Evolutionary conservation across 257 asterid species (phyloP), one percentile per base, ranked within the genome.

Genomic region (Buddleja alternifolia): DNA sequence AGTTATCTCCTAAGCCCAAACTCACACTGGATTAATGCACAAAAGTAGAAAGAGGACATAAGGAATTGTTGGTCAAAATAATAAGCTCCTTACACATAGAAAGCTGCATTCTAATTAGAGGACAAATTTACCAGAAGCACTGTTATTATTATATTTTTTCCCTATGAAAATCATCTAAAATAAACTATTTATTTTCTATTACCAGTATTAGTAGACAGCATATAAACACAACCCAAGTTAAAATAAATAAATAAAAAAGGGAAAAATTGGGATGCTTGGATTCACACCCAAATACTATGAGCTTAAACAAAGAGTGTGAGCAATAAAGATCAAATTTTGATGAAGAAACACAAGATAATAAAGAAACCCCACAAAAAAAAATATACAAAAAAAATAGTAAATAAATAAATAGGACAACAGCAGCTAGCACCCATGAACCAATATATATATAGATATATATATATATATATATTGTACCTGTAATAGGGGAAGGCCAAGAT

Each of bases 401-500:
- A n/a, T 2, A 53, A 32, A 50, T 51, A 3, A 39, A 54, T 29
- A 29, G 5, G 34, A 29, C 40, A 60, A 56, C 29, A 24, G 11
- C 65, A 9, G 50, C 39, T 3, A 55, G n/a, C 34, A 37, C 39
- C 61, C 54, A 10, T 8, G 21, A 53, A 54, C 40, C 36, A 50
- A 16, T 15, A 59, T 47, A 60, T 51, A 29, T 47, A 60, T 51
- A n/a, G n/a, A n/a, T n/a, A n/a, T n/a, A 16, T 15, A 59, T 47
- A 60, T 51, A 29, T 47, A 60, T 51, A 4, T 1, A 45, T n/a
- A 8, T 15, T 10, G 23, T 67, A 92, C 98, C 98, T 79, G 83
- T 75, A 52, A 88, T 63, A 0, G 98, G 98, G 71, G 98, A 73
- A 32, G 93, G 95, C 98, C 98, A 93, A 63, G 98, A 93, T 78